A percentile compares a stretch with the other conserved stretches of the same genome.
Conservation (phyloP, 2,329 filamentous ascomycete genomes). For the Scytalidium lignicola region DNA sequence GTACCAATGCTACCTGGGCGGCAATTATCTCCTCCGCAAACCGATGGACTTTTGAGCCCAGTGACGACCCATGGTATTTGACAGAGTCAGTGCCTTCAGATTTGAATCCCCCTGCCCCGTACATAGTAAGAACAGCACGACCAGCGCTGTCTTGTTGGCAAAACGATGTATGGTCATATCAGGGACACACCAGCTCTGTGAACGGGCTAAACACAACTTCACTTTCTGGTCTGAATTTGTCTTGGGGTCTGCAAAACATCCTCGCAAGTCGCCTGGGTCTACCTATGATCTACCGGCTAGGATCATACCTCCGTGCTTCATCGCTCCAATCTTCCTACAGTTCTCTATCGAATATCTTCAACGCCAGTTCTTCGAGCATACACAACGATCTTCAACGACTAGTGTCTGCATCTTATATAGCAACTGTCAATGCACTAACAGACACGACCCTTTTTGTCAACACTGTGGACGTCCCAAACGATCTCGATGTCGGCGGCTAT, state of each 20-base stretch:
- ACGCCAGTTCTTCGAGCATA: conserved; percentile 21
- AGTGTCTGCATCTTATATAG: conserved; percentile 22
- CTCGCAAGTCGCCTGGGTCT: conserved; percentile 1
- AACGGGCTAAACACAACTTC: conserved; percentile 9
- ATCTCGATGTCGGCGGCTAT: conserved; percentile 12
- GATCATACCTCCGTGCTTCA: conserved; percentile 2
- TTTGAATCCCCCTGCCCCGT: neutral
- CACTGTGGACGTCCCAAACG: conserved; percentile 2
- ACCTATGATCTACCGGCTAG: conserved; percentile 4
- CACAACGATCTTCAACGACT: conserved; percentile 24
- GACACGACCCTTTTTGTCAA: conserved; percentile 20
- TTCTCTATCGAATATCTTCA: conserved; percentile 18
- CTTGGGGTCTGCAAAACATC: conserved; percentile 15
- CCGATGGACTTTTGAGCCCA: conserved; percentile 20
- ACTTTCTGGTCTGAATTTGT: conserved; percentile 12
- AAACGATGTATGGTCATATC: conserved; percentile 24
- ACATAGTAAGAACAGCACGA: conserved; percentile 14
- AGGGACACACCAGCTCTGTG: conserved; percentile 16
- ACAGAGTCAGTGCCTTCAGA: conserved; percentile 4
- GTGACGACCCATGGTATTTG: conserved; percentile 21
- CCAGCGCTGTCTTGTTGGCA: conserved; percentile 16
- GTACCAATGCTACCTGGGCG: too few species aligned
- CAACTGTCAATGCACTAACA: conserved; percentile 20
- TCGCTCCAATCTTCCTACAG: conserved; percentile 8
- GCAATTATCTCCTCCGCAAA: conserved; percentile 23